Base-by-base conservation (phyloP, 1,284 basidiomycete genomes). In the Boletellus sp. region DNA sequence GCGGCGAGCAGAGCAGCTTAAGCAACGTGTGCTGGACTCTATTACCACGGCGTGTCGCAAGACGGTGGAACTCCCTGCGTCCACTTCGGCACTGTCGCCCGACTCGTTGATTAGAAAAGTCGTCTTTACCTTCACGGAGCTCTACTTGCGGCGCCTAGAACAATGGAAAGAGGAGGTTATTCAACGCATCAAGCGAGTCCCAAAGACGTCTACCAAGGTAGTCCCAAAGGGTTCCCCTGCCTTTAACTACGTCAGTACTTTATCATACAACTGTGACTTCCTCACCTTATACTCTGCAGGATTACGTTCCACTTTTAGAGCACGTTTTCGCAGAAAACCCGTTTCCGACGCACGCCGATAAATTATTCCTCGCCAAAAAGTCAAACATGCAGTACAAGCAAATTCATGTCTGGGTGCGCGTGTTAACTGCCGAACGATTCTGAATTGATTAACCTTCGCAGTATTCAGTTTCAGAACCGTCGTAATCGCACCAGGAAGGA, bases 371-470 rank as follows among this genome's bases (percentile, higher is more conserved):
- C 0, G 82, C 82, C 0, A 38, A 62, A 0, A 72, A 74, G 26
- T 72, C 74, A 0, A 62, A 69, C 3, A 82, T 85, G 81, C 61
- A 74, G 0, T 68, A 67, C 1, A 60, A 72, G 1, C 83, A 86
- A 57, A 79, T 86, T 1, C 75, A 80, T 55, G 76, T 82, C 22
- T 86, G 83, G 82, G 81, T 82, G 33, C n/a, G n/a, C n/a, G n/a
- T n/a, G n/a, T n/a, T n/a, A n/a, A n/a, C n/a, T n/a, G n/a, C n/a
- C n/a, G n/a, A n/a, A n/a, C n/a, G n/a, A n/a, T n/a, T n/a, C n/a
- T n/a, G n/a, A n/a, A n/a, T n/a, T n/a, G n/a, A n/a, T n/a, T n/a
- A n/a, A n/a, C n/a, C n/a, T n/a, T n/a, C n/a, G n/a, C n/a, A n/a
- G n/a, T n/a, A n/a, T n/a, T n/a, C n/a, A n/a, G 60, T 61, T 61